Evolutionary conservation across 2,329 filamentous ascomycete species (phyloP), one percentile per base, ranked within the genome.

Genomic region (Camillea tinctor): DNA sequence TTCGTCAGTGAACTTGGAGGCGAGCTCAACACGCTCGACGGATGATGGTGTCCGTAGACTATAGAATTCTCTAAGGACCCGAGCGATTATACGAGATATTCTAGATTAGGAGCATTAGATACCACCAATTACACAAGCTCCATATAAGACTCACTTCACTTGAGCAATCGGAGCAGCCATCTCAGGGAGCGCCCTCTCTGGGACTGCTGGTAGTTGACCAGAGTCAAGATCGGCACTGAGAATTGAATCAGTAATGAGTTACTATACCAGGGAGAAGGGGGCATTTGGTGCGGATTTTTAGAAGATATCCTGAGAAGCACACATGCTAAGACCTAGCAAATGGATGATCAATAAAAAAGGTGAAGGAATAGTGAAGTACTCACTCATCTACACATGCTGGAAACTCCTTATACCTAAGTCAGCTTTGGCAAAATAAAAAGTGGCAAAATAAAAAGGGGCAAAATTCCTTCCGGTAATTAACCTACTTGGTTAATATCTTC

Each of bases 381-480:
- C n/a, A 44, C 36, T 88, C 85, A 57, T 86, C 84, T 6, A 85
- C 77, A 21, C 76, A 73, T 7, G 77, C 74, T 0, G 86, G 86
- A 15, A 86, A 72, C 17, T 85, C 81, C 63, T 88, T 84, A 44
- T 44, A 44, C 2, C 36, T 11, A 44, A n/a, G 36, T 44, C 36
- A 44, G 36, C 36, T 44, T 44, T 11, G 26, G 26, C 26, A 30
- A 30, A 9, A 30, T 9, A 26, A 26, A 26, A 26, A 26, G 9
- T 4, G 24, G 9, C 9, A 9, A 26, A 7, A 15, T 17, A 44
- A 11, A n/a, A 44, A 44, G 5, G 13, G 36, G n/a, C n/a, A n/a
- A n/a, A 44, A 13, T 17, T 11, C 17, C 11, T 44, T 17, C n/a
- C 5, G 11, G 36, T 44, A n/a, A n/a, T n/a, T 9, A n/a, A n/a